Evolutionary conservation across 495 filamentous ascomycete species (phyloP).

Genomic region (Recurvomyces mirabilis): DNA sequence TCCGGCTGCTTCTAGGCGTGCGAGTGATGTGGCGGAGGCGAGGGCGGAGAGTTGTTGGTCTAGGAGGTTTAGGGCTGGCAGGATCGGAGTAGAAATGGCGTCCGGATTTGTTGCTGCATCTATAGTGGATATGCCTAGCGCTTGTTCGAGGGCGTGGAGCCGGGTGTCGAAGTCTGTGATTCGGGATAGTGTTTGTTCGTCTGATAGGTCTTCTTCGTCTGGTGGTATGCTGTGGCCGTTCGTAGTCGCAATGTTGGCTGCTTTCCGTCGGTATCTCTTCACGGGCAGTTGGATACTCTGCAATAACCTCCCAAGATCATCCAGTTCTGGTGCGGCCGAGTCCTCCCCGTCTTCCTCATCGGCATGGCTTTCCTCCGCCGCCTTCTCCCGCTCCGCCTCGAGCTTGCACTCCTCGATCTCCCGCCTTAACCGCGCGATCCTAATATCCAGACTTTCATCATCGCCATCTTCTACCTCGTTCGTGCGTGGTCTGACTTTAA

Average conservation of each 20-base stretch:
- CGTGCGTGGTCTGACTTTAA: conserved; percentile 2
- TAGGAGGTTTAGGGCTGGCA: conserved; percentile 69
- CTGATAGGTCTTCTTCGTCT: conserved; percentile 14
- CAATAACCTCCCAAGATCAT: conserved; percentile 21
- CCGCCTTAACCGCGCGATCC: conserved; percentile 47
- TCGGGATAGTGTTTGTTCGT: conserved; percentile 45
- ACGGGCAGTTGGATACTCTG: conserved; percentile 22
- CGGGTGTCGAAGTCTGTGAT: conserved; percentile 81
- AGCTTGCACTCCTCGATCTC: conserved; percentile 32
- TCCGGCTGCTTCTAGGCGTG: conserved; percentile 63
- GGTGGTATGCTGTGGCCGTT: background rate
- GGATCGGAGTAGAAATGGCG: conserved; percentile 45
- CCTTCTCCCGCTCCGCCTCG: conserved; percentile 23
- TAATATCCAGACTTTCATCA: conserved; percentile 59
- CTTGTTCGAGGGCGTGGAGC: conserved; percentile 64
- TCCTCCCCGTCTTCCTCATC: conserved; percentile 12
- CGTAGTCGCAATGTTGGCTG: no score
- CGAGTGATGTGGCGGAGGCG: conserved; percentile 45
- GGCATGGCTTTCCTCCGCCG: conserved; percentile 17
- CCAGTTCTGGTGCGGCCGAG: no score
- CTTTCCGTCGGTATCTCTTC: conserved; percentile 18
- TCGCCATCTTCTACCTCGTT: conserved; percentile 27
- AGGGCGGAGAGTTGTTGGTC: conserved; percentile 59
- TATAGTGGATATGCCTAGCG: conserved; percentile 64
- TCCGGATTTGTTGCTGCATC: conserved; percentile 54